Evolutionary conservation across 305 asterid species (phyloP).

Genomic region (Rubia balearica): DNA sequence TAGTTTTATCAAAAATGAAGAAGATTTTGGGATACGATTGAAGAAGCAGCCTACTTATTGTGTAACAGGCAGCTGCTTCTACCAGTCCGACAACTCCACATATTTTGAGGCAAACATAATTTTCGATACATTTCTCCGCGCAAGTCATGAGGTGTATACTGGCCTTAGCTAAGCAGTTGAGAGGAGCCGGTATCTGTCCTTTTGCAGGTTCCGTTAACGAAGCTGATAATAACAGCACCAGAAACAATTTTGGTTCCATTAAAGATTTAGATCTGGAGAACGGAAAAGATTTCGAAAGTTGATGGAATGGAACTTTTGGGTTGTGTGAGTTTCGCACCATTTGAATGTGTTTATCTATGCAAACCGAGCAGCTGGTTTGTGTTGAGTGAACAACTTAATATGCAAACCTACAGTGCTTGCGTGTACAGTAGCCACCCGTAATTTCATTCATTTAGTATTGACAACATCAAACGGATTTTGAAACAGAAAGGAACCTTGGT

Average conservation of each 20-base stretch:
- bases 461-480: neutral
- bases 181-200: neutral
- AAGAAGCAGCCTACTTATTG: neutral
- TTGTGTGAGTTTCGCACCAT: neutral
- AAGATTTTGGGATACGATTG: neutral
- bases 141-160: neutral
- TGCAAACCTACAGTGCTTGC: neutral
- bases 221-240: neutral
- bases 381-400: neutral
- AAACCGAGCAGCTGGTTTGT: neutral
- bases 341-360: neutral
- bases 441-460: neutral
- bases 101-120: neutral
- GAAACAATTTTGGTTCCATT: neutral
- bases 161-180: constrained; percentile 1
- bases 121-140: neutral
- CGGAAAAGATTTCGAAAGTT: neutral
- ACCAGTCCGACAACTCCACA: neutral
- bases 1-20: neutral
- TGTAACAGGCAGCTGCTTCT: neutral
- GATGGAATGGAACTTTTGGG: neutral
- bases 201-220: neutral
- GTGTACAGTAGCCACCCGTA: neutral
- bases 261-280: neutral
- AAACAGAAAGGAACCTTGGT: neutral